These are phyloP conservation scores for Maudiozyma humilis DNA, from an alignment of 1,139 yeast genomes.

Conservation along the genomic window DNA sequence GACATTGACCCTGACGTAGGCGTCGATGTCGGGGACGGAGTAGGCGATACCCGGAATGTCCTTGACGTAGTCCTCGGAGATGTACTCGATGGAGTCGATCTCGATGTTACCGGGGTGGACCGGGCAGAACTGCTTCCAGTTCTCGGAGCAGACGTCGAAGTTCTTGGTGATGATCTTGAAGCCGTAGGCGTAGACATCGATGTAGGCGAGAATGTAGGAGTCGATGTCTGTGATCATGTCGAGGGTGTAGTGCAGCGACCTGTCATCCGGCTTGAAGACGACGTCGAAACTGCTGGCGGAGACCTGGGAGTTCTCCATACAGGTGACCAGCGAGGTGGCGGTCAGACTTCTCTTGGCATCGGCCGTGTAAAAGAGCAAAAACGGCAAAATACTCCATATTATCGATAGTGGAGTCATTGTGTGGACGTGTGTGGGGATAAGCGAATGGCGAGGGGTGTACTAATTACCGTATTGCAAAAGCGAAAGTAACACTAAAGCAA, in stretches of 20 bases:
- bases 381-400: slow-evolving; percentile 28
- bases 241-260: slow-evolving; percentile 51
- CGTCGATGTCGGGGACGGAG: slow-evolving; percentile 72
- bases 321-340: slow-evolving; percentile 65
- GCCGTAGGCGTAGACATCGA: slow-evolving; percentile 71
- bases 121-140: slow-evolving; percentile 78
- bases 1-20: slow-evolving; percentile 50
- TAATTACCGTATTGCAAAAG: too few relatives aligned
- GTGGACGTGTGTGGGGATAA: slow-evolving; percentile 1
- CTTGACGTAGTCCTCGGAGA: slow-evolving; percentile 40
- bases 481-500: too few relatives aligned
- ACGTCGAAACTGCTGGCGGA: slow-evolving; percentile 62
- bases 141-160: slow-evolving; percentile 48
- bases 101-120: slow-evolving; percentile 62
- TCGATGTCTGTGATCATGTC: slow-evolving; percentile 55
- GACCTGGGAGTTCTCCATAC: slow-evolving; percentile 61
- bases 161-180: slow-evolving; percentile 48
- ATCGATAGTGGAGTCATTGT: slow-evolving; percentile 28
- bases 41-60: slow-evolving; percentile 67
- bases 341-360: slow-evolving; percentile 37
- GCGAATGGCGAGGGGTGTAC: too few relatives aligned
- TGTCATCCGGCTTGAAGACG: slow-evolving; percentile 56
- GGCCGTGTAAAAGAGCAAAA: slow-evolving; percentile 8
- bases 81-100: slow-evolving; percentile 56
- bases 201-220: slow-evolving; percentile 50